Percentiles rank a stretch among this genome's conserved stretches.
Conservation (phyloP, 176 grass and related monocot species). For the Lolium rigidum region DNA sequence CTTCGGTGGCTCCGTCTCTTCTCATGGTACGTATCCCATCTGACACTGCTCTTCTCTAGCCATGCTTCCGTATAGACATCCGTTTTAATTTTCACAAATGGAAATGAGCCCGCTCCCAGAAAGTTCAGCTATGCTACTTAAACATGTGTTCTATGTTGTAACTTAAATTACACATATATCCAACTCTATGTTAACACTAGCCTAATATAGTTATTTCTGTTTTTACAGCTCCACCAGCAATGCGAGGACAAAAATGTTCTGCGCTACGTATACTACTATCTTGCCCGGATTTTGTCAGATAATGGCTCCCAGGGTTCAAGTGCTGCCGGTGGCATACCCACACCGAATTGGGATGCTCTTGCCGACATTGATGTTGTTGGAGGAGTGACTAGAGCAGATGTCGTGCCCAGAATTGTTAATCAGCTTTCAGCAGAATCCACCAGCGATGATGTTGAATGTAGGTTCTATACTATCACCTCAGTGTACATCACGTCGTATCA, state of each 20-base stretch:
- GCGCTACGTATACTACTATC: constrained; percentile 98
- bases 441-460: constrained; percentile 86
- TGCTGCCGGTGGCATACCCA: constrained; percentile 93
- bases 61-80: background rate
- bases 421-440: constrained; percentile 87
- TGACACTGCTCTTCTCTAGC: constrained; percentile 3
- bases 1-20: constrained; percentile 98
- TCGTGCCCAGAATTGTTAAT: constrained; percentile 89
- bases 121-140: constrained; percentile 34
- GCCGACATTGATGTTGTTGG: constrained; percentile 96
- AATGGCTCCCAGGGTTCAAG: constrained; percentile 94
- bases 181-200: background rate
- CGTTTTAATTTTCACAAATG: background rate
- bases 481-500: constrained; percentile 25
- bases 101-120: background rate
- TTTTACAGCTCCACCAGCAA: constrained; percentile 95
- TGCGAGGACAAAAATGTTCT: constrained; percentile 93
- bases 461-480: constrained; percentile 30
- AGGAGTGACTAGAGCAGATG: constrained; percentile 95
- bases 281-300: constrained; percentile 96
- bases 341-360: constrained; percentile 96
- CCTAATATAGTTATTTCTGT: constrained; percentile 30
- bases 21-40: constrained; percentile 72
- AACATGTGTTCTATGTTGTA: background rate
- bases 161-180: background rate